Percentiles rank a stretch among this genome's conserved stretches.
Conservation (phyloP, 2,329 filamentous ascomycete genomes). For the Gyromitra esculenta region DNA sequence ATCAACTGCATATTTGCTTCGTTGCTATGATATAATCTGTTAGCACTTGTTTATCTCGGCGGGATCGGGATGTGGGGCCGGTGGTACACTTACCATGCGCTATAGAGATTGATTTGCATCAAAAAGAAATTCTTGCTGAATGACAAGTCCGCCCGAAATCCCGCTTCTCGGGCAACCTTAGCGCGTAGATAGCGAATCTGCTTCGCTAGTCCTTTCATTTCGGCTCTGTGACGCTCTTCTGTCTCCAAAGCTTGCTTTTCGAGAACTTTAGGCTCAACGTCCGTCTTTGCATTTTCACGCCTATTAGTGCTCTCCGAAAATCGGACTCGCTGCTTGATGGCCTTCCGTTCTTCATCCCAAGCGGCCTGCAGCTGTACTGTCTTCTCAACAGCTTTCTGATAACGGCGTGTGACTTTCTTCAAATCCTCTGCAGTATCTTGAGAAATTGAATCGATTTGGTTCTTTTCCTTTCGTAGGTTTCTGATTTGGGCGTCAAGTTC, state of each 20-base stretch:
- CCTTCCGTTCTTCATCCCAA: slow-evolving; percentile 55
- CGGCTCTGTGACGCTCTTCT: slow-evolving; percentile 75
- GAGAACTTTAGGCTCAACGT: slow-evolving; percentile 58
- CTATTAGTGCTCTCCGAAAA: slow-evolving; percentile 58
- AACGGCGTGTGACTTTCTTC: slow-evolving; percentile 55
- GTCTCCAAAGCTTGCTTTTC: slow-evolving; percentile 69
- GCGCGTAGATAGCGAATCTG: slow-evolving; percentile 93
- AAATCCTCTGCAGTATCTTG: slow-evolving; percentile 48
- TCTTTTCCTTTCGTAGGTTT: slow-evolving; percentile 55
- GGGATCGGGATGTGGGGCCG: slow-evolving; percentile 14
- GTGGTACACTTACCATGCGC: slow-evolving; percentile 79
- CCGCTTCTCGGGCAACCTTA: slow-evolving; percentile 79
- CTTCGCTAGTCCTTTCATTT: slow-evolving; percentile 82
- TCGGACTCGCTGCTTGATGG: slow-evolving; percentile 55
- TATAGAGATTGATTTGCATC: slow-evolving; percentile 81
- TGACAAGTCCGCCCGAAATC: slow-evolving; percentile 79
- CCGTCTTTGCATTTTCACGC: slow-evolving; percentile 54
- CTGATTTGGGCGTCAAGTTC: slow-evolving; percentile 59
- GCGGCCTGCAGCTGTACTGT: slow-evolving; percentile 58
- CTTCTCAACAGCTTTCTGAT: slow-evolving; percentile 57
- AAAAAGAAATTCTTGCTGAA: slow-evolving; percentile 87
- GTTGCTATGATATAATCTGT: slow-evolving; percentile 71
- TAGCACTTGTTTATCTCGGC: slow-evolving; percentile 16
- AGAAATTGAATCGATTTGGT: slow-evolving; percentile 52
- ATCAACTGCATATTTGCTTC: slow-evolving; percentile 88